Evolutionary conservation across 2,329 filamentous ascomycete genomes (phyloP), one percentile per base, ranked within the genome.

Genomic region (Claviceps sp.): DNA sequence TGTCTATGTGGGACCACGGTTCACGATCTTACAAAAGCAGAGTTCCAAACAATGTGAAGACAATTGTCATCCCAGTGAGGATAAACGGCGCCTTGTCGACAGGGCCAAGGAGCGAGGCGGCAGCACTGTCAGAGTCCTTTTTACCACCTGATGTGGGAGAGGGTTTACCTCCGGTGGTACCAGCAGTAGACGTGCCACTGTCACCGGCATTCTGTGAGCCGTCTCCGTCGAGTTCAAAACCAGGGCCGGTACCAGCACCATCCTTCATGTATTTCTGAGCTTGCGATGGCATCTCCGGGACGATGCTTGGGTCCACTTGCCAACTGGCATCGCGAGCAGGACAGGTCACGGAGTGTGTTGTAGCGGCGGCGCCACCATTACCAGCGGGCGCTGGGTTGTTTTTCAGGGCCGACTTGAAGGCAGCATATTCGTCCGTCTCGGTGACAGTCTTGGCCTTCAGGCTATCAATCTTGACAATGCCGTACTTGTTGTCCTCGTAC

Each of bases 401-500:
- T 50, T 71, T 67, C 50, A 81, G 65, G 49, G 76, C 75, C 11
- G 62, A 65, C 60, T 73, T 69, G 61, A 78, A 74, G 56, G 69
- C 68, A 47, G 70, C 65, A 69, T 84, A 95, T 62, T 91, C 87
- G 42, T 68, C 56, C 19, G 45, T 70, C 57, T 84, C 77, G 37
- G 70, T 71, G 54, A 86, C 76, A 4, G 67, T 70, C 65, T 68
- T 62, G 57, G 75, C 78, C 47, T 68, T 63, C 62, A 93, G 73
- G 64, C 68, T 61, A 56, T 75, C 77, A 62, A 93, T 73, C 53
- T 79, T 70, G 64, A 90, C 89, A 54, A 95, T 83, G 57, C 90
- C 91, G 68, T 82, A 97, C 46, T 83, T 76, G 71, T 83, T 88
- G 55, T 76, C 75, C 69, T 94, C 89, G 63, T 85, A 72, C 10